Percentiles rank a stretch among this genome's conserved stretches.
Conservation (phyloP, 2,329 filamentous ascomycete genomes). For the Arthroderma sp. region DNA sequence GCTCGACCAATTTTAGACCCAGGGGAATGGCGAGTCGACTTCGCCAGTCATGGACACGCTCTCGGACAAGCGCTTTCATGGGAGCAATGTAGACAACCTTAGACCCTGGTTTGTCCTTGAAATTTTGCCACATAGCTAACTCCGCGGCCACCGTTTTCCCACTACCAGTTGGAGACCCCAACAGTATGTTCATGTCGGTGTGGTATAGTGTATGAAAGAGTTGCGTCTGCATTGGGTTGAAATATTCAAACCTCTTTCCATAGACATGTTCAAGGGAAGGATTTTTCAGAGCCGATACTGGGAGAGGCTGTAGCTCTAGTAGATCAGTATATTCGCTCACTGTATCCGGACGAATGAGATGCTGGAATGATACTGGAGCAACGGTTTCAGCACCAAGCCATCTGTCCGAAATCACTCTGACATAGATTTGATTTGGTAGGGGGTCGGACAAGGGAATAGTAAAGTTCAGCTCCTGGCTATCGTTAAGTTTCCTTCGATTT, state of each 20-base stretch:
- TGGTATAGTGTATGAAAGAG: constrained; percentile 96
- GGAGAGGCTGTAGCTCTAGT: constrained; percentile 78
- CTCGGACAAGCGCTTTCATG: constrained; percentile 96
- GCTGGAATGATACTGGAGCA: constrained; percentile 89
- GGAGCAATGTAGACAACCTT: constrained; percentile 99
- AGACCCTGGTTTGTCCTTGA: constrained; percentile 81
- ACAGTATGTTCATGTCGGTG: constrained; percentile 77
- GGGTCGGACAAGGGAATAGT: constrained; percentile 93
- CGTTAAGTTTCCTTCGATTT: constrained; percentile 74
- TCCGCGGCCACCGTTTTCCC: constrained; percentile 96
- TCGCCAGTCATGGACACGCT: constrained; percentile 92
- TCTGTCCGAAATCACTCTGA: constrained; percentile 83
- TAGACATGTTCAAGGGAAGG: constrained; percentile 80
- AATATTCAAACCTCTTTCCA: constrained; percentile 77
- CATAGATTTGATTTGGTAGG: constrained; percentile 88
- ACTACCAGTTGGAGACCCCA: constrained; percentile 92
- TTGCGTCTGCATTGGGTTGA: constrained; percentile 99
- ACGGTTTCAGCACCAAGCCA: constrained; percentile 97
- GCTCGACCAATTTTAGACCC: constrained; percentile 80
- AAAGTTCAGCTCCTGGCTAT: constrained; percentile 96
- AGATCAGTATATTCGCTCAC: constrained; percentile 96
- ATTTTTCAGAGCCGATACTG: constrained; percentile 78
- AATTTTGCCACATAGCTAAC: constrained; percentile 99
- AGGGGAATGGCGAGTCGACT: constrained; percentile 67
- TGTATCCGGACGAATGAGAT: constrained; percentile 91